Base-by-base conservation (phyloP, 1,284 basidiomycete species). In the Limonomyces culmigenus region DNA sequence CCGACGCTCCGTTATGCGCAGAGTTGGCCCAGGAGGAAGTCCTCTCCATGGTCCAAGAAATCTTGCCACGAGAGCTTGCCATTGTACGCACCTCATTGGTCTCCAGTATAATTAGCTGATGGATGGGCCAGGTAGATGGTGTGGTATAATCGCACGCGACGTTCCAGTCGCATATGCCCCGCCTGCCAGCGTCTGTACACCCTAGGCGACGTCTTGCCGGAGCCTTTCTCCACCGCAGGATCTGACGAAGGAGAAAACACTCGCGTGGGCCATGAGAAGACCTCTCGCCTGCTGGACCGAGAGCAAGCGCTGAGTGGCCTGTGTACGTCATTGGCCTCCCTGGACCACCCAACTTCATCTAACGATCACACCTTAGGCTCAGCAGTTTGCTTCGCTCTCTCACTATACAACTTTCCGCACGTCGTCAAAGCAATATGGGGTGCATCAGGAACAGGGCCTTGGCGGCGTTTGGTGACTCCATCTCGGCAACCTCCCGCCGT, bases 21-120 rank as follows among this genome's bases (percentile, higher is more conserved):
- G 75, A 79, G 44, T 81, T 80, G 47, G 71, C 75, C 1, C 70
- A 75, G 45, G 65, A 68, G 30, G 80, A 80, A 45, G 64, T 84
- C 23, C 49, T 74, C 29, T 62, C 80, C 47, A 81, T 83, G 75
- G 47, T 84, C 19, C 57, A 55, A 41, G 70, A 67, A 0, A 62
- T 78, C 5, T 52, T 85, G 2, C 76, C 81, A 0, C 67, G 73
- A 42, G 80, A 85, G 43, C 65, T 62, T 8, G 77, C 80, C 0
- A 47, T 75, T 44, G 81, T 83, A 45, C 34, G 71, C 42, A 8
- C n/a, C 23, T 27, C 23, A n/a, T 27, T n/a, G 8, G 23, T n/a
- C n/a, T 27, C n/a, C n/a, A n/a, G 8, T 27, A 8, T 8, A 27
- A 27, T 27, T 27, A 8, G 23, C 23, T 27, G n/a, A n/a, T n/a